phyloP scores from a whole-genome alignment of 2,329 filamentous ascomycete species.

The Coniochaeta hoffmannii region DNA sequence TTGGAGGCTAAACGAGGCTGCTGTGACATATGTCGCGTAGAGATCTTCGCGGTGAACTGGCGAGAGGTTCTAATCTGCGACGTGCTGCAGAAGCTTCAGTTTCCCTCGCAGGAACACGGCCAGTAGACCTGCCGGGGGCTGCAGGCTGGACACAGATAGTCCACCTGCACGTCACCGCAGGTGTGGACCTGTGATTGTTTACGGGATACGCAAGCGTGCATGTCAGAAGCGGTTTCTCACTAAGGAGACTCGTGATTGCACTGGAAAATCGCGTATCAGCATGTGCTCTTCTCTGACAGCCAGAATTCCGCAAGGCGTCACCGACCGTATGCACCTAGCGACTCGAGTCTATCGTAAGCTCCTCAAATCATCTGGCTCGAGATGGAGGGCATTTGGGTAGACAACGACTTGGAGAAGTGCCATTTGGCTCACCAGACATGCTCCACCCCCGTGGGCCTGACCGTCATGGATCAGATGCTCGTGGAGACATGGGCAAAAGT shows the following conservation, averaged over 20 bases:
- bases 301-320: neutral
- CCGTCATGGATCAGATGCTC: neutral
- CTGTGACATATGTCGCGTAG: neutral
- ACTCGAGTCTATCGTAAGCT: too few species aligned
- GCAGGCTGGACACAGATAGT: neutral
- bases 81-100: neutral
- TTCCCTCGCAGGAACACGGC: neutral
- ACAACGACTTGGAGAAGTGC: too few species aligned
- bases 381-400: too few species aligned
- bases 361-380: neutral
- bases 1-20: neutral
- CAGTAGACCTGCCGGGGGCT: neutral
- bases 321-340: too few species aligned
- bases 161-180: neutral
- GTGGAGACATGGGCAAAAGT: neutral
- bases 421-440: neutral
- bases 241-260: neutral
- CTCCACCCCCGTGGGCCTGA: neutral
- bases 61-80: neutral
- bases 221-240: neutral
- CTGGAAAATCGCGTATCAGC: neutral
- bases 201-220: neutral
- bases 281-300: neutral
- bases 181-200: neutral
- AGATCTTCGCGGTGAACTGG: neutral